Evolutionary conservation across 2,329 filamentous ascomycete species (phyloP), one percentile per base, ranked within the genome.

Genomic region (Cytospora piceicola): DNA sequence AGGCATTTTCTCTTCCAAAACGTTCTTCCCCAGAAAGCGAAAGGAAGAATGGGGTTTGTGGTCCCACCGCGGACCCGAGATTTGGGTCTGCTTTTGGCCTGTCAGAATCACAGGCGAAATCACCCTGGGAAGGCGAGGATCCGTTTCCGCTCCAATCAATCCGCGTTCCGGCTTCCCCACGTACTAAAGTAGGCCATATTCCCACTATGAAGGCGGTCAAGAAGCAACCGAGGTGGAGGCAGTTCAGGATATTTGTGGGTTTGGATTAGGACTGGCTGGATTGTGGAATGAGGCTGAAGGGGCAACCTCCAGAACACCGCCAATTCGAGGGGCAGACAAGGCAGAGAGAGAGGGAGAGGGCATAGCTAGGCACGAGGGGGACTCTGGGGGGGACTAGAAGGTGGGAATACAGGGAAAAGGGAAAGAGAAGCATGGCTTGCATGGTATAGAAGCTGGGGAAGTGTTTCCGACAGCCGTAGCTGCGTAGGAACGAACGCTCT

Each of bases 21-120:
- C 52, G 9, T 8, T 54, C 51, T 64, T 64, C 63, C 63, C 63
- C 63, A 60, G 63, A 64, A 52, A 55, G 34, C 61, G 30, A 57
- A 30, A 57, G 42, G 36, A 29, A 34, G 24, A 51, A 27, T 52
- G 46, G 29, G 6, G n/a, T n/a, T 42, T 32, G 39, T 12, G 24
- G 61, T 53, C 61, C 53, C 61, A 63, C 61, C 53, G 39, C 42
- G 24, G 36, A 55, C 53, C 54, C 61, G 61, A 63, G 61, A 32
- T 46, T 57, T 36, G 55, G 53, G 22, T 36, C 52, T 53, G 60
- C 22, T 36, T 36, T 15, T 20, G 32, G 29, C n/a, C 55, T 29
- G 36, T 24, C 56, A 34, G 22, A 57, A 8, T 7, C 29, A 57
- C 54, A 57, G 54, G 54, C 51, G 32, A 46, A 57, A 46, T 60